These are phyloP conservation scores for Pyrenochaeta sp. DNA, from an alignment of 2,329 filamentous ascomycete genomes.

Conservation along the genomic window DNA sequence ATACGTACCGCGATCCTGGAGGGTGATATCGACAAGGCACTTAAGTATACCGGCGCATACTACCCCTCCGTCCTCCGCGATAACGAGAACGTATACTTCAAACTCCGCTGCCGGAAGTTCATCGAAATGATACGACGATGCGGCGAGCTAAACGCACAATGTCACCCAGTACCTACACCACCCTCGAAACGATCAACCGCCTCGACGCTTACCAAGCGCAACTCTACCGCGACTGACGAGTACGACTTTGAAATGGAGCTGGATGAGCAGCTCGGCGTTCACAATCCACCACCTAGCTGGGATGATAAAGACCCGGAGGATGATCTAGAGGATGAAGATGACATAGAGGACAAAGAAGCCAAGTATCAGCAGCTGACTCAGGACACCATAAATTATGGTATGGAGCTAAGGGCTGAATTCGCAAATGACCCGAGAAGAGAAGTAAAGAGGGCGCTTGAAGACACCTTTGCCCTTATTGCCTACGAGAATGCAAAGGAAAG, in stretches of 20 bases:
- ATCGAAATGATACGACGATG: conserved; percentile 76
- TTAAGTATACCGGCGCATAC: conserved; percentile 79
- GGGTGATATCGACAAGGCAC: conserved; percentile 88
- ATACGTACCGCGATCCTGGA: conserved; percentile 88
- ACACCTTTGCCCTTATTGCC: conserved; percentile 88
- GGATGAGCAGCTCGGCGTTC: conserved; percentile 60
- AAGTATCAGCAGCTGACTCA: conserved; percentile 63
- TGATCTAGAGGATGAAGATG: conserved; percentile 50
- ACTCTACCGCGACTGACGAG: conserved; percentile 54
- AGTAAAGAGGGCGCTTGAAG: conserved; percentile 75
- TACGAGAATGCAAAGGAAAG: conserved; percentile 83
- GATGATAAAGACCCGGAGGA: conserved; percentile 44
- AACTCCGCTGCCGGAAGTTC: conserved; percentile 87
- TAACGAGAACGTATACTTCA: conserved; percentile 87
- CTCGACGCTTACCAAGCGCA: conserved; percentile 37
- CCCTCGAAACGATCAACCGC: conserved; percentile 40
- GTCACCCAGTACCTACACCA: conserved; percentile 31
- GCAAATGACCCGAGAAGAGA: conserved; percentile 73
- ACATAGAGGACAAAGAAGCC: conserved; percentile 42
- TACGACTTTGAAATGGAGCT: conserved; percentile 67
- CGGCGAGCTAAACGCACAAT: conserved; percentile 53
- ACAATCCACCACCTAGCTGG: conserved; percentile 39
- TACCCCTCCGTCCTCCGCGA: conserved; percentile 83
- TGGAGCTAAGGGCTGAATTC: conserved; percentile 80
- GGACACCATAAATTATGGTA: conserved; percentile 81